Evolutionary conservation across 202 grass and related monocot genomes (phyloP).

Genomic region (Panicum hallii): DNA sequence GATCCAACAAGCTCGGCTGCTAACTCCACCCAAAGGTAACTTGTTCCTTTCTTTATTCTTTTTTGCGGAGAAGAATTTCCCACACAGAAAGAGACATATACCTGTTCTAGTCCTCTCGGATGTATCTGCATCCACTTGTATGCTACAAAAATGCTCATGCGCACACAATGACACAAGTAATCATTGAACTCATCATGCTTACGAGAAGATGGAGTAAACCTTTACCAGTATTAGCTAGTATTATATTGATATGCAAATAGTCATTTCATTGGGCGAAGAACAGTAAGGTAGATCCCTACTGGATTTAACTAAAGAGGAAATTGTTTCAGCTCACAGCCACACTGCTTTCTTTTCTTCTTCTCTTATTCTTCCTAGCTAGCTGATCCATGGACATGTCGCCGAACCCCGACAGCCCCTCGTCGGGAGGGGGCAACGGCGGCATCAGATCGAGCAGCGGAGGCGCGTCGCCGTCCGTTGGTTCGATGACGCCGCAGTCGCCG

Average conservation of each 20-base stretch:
- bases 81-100: neutral
- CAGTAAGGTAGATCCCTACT: neutral
- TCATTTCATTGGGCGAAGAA: constrained; percentile 2
- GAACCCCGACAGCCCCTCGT: constrained; percentile 65
- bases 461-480: constrained; percentile 50
- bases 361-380: neutral
- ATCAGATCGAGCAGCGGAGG: constrained; percentile 44
- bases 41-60: constrained; percentile 1
- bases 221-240: neutral
- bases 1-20: constrained; percentile 36
- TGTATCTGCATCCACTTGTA: constrained; percentile 7
- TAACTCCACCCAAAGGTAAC: constrained; percentile 37
- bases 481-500: no score
- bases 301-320: constrained; percentile 28
- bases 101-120: constrained; percentile 21
- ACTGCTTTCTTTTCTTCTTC: neutral
- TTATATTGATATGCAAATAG: constrained; percentile 15
- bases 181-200: constrained; percentile 48
- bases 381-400: constrained; percentile 62
- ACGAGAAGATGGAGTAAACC: neutral
- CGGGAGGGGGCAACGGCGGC: constrained; percentile 45
- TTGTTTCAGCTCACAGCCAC: constrained; percentile 55
- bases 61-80: neutral
- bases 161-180: constrained; percentile 21
- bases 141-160: constrained; percentile 9